Percentiles rank a stretch among this genome's conserved stretches.
phyloP scores from a whole-genome alignment of 148 eudicot genomes.

The Chenopodium album region DNA sequence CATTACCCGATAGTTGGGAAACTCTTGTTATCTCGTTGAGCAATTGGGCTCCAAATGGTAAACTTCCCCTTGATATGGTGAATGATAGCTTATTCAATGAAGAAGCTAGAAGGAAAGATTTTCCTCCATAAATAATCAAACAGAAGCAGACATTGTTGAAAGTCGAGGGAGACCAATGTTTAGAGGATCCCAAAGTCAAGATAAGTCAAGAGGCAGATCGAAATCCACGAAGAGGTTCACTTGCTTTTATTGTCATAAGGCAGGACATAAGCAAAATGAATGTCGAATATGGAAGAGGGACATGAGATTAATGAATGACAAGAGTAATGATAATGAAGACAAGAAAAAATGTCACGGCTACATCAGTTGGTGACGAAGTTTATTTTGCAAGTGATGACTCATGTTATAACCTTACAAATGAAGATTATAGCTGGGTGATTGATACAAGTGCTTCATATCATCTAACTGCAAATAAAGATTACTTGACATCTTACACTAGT shows the following conservation, averaged over 20 bases:
- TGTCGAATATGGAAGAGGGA: background rate
- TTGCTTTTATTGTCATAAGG: background rate
- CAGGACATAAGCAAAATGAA: background rate
- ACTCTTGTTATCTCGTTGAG: background rate
- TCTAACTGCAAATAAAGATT: background rate
- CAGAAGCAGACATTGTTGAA: background rate
- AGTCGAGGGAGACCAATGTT: background rate
- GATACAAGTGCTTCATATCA: background rate
- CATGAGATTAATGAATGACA: background rate
- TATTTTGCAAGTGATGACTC: background rate
- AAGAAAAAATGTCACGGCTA: too few species aligned
- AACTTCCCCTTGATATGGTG: background rate
- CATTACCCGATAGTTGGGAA: background rate
- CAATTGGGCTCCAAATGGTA: background rate
- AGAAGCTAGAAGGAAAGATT: background rate
- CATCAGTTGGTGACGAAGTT: background rate
- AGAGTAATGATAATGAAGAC: background rate
- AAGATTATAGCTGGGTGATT: background rate
- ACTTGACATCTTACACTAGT: too few species aligned
- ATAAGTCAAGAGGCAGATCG: too few species aligned
- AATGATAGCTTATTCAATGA: constrained; percentile 6
- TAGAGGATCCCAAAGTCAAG: background rate
- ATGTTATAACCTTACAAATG: background rate
- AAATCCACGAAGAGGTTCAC: background rate
- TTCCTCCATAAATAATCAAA: too few species aligned